phyloP scores from a whole-genome alignment of 1,284 basidiomycete species.

The Takashimella tepidaria region DNA sequence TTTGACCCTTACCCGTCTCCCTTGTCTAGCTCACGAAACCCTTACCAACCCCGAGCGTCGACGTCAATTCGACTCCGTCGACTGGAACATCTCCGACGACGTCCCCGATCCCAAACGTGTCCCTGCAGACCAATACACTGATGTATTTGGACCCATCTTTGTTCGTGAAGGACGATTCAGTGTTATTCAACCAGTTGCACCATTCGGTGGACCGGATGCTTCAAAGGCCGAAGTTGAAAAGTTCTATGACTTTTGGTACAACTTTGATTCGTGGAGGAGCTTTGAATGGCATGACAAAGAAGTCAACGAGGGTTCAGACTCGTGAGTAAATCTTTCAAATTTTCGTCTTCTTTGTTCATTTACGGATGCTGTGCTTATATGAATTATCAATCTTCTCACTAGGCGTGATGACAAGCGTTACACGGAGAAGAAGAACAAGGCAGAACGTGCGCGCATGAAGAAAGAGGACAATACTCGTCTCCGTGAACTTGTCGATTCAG shows the following conservation, averaged over 20 bases:
- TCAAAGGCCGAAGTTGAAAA: constrained; percentile 78
- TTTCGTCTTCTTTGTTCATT: too few relatives aligned
- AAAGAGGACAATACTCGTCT: constrained; percentile 95
- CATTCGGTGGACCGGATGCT: constrained; percentile 67
- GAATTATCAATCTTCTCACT: too few relatives aligned
- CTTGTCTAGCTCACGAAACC: constrained; percentile 69
- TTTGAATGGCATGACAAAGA: constrained; percentile 99
- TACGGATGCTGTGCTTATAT: too few relatives aligned
- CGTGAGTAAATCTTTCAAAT: constrained; percentile 60
- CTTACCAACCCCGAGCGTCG: constrained; percentile 81
- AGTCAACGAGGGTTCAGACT: constrained; percentile 94
- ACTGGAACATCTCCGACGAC: constrained; percentile 77
- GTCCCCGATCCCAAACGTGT: constrained; percentile 59
- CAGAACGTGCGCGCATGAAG: constrained; percentile 91
- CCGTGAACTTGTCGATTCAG: constrained; percentile 79
- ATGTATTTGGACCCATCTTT: constrained; percentile 69
- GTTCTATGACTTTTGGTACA: constrained; percentile 99
- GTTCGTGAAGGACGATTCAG: constrained; percentile 90
- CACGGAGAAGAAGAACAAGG: constrained; percentile 99
- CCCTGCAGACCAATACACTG: constrained; percentile 56
- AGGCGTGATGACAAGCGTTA: constrained; percentile 98
- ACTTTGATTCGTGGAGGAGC: constrained; percentile 97
- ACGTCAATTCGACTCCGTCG: constrained; percentile 94
- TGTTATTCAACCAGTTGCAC: constrained; percentile 77
- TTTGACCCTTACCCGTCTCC: not conserved